Evolutionary conservation across 2,329 filamentous ascomycete species (phyloP).

Genomic region (Colletotrichum higginsianum): DNA sequence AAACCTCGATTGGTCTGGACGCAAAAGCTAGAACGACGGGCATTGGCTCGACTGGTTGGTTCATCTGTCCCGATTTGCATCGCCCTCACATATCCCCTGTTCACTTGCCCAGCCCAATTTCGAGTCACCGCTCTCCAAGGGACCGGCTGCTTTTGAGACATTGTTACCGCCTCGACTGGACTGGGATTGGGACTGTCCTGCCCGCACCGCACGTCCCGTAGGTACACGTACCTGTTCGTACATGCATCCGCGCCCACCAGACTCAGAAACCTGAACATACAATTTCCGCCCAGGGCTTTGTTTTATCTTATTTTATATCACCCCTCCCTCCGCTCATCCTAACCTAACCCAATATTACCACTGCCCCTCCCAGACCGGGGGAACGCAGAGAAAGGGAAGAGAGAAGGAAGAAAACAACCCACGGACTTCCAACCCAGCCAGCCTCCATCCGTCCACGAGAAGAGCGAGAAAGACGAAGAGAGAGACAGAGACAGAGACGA

Average conservation of each 20-base stretch:
- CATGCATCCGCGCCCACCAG: constrained; percentile 19
- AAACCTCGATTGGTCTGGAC: constrained; percentile 27
- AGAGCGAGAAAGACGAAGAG: too few relatives aligned
- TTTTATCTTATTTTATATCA: constrained; percentile 12
- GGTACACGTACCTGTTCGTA: neutral
- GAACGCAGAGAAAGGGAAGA: neutral
- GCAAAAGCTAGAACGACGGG: constrained; percentile 28
- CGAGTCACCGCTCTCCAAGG: constrained; percentile 40
- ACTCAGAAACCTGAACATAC: constrained; percentile 26
- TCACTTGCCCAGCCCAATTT: constrained; percentile 20
- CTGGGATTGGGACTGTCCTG: constrained; percentile 2
- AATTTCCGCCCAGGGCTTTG: constrained; percentile 35
- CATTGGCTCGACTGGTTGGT: constrained; percentile 26
- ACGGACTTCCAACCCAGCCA: neutral
- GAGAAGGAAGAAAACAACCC: constrained; percentile 16
- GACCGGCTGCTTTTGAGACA: constrained; percentile 37
- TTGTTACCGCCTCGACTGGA: constrained; percentile 42
- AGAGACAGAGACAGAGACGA: constrained; percentile 7
- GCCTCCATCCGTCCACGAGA: too few relatives aligned
- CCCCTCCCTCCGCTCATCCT: constrained; percentile 26
- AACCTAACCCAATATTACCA: constrained; percentile 27
- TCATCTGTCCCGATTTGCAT: constrained; percentile 27
- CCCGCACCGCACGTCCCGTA: neutral
- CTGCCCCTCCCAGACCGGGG: constrained; percentile 15
- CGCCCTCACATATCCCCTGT: constrained; percentile 26